Percentiles rank a stretch among this genome's conserved stretches.
phyloP scores from a whole-genome alignment of 139 green algal genomes.

The Coelastrella sp. region DNA sequence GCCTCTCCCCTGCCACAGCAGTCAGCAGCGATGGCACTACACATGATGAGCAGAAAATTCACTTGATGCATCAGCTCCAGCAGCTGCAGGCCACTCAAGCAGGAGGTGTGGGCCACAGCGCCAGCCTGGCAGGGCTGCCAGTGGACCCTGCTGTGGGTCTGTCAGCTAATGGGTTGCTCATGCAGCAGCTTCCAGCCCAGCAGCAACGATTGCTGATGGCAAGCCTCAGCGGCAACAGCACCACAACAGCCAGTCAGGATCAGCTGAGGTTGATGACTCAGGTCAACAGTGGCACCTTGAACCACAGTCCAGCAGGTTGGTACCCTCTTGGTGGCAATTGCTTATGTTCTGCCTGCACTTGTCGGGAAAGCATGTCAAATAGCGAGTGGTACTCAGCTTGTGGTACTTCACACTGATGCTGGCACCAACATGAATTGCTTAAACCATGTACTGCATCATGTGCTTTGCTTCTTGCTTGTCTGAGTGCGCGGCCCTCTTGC shows the following conservation, averaged over 20 bases:
- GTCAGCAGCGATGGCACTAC: no score
- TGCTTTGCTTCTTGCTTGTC: no score
- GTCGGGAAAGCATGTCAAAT: no score
- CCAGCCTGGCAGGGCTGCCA: no score
- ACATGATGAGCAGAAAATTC: background rate
- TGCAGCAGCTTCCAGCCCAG: conserved; percentile 21
- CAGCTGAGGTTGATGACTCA: background rate
- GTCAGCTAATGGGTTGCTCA: background rate
- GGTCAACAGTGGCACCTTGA: background rate
- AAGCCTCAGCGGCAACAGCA: no score
- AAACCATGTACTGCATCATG: no score
- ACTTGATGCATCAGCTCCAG: background rate
- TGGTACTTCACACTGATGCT: no score
- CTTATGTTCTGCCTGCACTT: no score
- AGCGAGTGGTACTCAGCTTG: no score
- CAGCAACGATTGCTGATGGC: conserved; percentile 21
- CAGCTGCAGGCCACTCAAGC: background rate
- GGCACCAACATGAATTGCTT: no score
- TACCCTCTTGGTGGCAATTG: background rate
- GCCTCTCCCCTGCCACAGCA: background rate
- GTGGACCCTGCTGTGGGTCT: no score
- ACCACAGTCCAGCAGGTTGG: background rate
- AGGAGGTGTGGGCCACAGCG: background rate
- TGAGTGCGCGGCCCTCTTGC: no score
- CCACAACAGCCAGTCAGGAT: background rate